Base-by-base conservation (phyloP, 176 grass and related monocot species). In the Neostapfia colusana region DNA sequence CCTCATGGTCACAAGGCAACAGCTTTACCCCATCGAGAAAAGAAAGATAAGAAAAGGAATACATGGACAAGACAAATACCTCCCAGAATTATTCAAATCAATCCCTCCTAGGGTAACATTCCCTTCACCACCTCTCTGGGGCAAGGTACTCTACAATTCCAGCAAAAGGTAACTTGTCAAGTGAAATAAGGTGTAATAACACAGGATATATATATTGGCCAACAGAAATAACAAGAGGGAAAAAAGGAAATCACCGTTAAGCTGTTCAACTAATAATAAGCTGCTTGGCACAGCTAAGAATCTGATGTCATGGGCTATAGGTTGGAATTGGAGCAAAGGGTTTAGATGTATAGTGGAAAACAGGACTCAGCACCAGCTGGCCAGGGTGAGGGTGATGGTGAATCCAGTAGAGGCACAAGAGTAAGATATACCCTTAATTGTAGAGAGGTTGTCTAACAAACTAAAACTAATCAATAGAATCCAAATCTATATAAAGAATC, bases 21-120 rank as follows among this genome's bases (percentile, higher is more conserved):
- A n/a, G n/a, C n/a, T n/a, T n/a, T n/a, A n/a, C n/a, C n/a, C n/a
- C n/a, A n/a, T n/a, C n/a, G n/a, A n/a, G n/a, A n/a, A n/a, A n/a
- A n/a, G n/a, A n/a, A 74, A 59, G 21, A 73, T 53, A 58, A 80
- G 58, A 65, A 73, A 27, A 48, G 34, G 27, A 53, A 63, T n/a
- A 10, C 42, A 48, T 70, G 41, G 70, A 71, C 75, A 65, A 87
- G 67, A 74, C 27, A 83, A 76, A 70, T 90, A 95, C 96, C 96
- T 99, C 61, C 96, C 96, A 72, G 96, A 99, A 95, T 99, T 99
- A 80, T 99, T 99, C 82, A 99, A 87, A 60, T 99, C 96, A 87
- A 99, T 99, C 27, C 96, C 96, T 38, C 96, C 96, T 17, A 99
- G 80, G 72, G 96, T 99, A 87, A 85, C 80, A 82, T 95, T 95